Evolutionary conservation across 345 rosid species (phyloP), one percentile per base, ranked within the genome.

Genomic region (Hevea brasiliensis): DNA sequence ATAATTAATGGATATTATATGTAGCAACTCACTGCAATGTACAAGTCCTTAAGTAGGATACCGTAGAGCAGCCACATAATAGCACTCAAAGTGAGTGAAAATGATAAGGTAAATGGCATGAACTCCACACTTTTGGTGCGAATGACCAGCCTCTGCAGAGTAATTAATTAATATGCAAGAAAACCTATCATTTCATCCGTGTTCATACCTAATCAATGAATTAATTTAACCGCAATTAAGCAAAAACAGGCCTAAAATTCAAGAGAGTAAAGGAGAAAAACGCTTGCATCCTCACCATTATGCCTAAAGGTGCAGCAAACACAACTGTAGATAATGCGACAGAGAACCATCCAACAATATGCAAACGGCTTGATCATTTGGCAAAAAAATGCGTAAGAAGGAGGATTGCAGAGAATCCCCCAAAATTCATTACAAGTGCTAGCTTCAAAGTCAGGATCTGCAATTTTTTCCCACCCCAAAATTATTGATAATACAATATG

Each of bases 301-400:
- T 76, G 74, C 84, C 79, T 58, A 87, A 74, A 58, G 90, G 88
- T 4, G 84, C 85, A 65, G 69, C 84, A 51, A 84, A 85, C 6
- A 83, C 79, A 70, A 60, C 56, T 0, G 73, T 61, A 6, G 87
- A 69, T 5, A 82, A 42, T 24, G 63, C 81, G 0, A 74, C 84
- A 68, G 85, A 87, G 62, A 76, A 51, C 83, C 88, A 81, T 24
- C 90, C 88, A 45, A 84, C 65, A n/a, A 71, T 61, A 21, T 48
- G 69, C 26, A 79, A 23, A 6, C 82, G 50, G n/a, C 3, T 64
- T 24, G 66, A 60, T 74, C 82, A 84, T 56, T 76, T 68, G 11
- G 76, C 60, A 20, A 83, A 68, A 72, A 79, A 81, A 47, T 62
- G 70, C 1, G 85, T 75, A 7, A 74, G 79, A 40, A 76, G 35